A percentile compares a stretch with the other conserved stretches of the same genome.
phyloP scores from a whole-genome alignment of 2,329 filamentous ascomycete species.

The Escovopsis sp. region DNA sequence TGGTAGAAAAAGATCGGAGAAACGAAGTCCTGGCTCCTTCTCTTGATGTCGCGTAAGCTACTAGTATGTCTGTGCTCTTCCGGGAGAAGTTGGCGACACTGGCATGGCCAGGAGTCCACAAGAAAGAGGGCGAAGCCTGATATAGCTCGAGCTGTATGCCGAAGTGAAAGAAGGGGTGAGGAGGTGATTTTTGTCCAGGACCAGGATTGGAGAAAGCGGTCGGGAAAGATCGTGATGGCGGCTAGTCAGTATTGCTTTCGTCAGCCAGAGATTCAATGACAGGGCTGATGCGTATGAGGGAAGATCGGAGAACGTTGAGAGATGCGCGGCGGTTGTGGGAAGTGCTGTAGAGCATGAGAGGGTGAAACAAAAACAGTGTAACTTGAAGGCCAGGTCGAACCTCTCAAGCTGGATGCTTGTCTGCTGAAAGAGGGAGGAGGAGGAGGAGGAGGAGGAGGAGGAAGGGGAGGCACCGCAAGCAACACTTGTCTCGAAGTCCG shows the following conservation, averaged over 20 bases:
- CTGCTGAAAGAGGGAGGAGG: not conserved
- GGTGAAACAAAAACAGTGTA: constrained; percentile 14
- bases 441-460: too few relatives aligned
- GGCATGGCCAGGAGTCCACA: too few relatives aligned
- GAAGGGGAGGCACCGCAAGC: not conserved
- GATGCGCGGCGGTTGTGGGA: constrained; percentile 7
- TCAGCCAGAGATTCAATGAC: constrained; percentile 1
- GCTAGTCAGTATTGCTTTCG: constrained; percentile 1
- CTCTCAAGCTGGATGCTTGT: constrained; percentile 4
- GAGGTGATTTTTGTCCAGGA: not conserved
- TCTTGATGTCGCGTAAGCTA: too few relatives aligned
- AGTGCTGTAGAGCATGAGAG: constrained; percentile 5
- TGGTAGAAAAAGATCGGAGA: too few relatives aligned
- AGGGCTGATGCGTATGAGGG: not conserved
- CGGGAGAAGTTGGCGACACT: too few relatives aligned
- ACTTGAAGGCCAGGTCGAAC: constrained; percentile 8
- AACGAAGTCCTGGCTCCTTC: too few relatives aligned
- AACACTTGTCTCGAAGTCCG: not conserved
- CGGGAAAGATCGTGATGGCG: not conserved
- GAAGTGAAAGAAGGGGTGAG: too few relatives aligned
- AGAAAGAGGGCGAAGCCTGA: not conserved
- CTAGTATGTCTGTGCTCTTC: too few relatives aligned
- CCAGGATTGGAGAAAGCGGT: constrained; percentile 1
- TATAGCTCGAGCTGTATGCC: not conserved
- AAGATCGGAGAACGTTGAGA: constrained; percentile 5